Conservation (phyloP, 257 asterid species). For the Nicotiana noctiflora region DNA sequence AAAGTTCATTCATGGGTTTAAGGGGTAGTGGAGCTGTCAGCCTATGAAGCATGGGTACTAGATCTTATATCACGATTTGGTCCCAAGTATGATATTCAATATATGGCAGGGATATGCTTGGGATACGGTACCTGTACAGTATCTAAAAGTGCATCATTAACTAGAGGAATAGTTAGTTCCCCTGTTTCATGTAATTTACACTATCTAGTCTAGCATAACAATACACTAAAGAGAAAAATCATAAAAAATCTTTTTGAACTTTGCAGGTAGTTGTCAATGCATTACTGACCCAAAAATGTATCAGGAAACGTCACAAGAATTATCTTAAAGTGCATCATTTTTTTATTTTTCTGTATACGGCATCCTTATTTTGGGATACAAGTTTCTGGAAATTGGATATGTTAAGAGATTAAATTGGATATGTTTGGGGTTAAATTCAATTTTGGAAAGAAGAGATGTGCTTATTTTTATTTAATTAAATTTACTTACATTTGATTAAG, state of each 20-base stretch:
- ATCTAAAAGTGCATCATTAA: neutral
- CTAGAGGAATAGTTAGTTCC: too few species aligned
- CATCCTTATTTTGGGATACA: neutral
- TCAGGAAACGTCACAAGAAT: neutral
- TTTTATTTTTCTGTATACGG: neutral
- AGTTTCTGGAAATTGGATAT: neutral
- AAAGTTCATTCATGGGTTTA: neutral
- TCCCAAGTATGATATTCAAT: neutral
- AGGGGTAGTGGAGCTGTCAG: neutral
- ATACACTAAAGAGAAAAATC: neutral
- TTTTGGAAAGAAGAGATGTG: neutral
- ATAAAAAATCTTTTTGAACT: neutral
- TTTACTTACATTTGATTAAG: neutral
- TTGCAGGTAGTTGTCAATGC: neutral
- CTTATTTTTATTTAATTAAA: neutral
- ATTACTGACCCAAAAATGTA: neutral
- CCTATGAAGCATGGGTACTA: neutral
- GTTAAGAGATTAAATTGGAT: neutral
- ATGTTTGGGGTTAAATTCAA: neutral
- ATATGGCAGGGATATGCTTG: neutral
- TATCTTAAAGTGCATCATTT: neutral
- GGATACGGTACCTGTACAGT: neutral
- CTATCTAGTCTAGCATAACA: neutral
- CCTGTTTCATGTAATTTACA: too few species aligned
- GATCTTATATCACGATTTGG: neutral